Evolutionary conservation across 192 early-diverging fungal species (phyloP).

Genomic region (Dissophora globulifera): DNA sequence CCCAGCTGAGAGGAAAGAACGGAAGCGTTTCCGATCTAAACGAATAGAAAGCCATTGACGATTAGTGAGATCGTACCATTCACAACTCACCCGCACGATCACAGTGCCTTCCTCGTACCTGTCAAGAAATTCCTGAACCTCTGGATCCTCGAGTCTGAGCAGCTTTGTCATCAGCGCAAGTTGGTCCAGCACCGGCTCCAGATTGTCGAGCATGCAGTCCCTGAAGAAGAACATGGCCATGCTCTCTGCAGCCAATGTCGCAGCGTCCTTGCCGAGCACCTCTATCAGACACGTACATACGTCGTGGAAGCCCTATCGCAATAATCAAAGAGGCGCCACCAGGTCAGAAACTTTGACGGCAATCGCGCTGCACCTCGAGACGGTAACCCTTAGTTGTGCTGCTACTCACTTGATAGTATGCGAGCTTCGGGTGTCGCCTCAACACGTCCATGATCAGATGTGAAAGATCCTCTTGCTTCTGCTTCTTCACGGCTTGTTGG

Average conservation of each 20-base stretch:
- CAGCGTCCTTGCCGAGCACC: slow-evolving; percentile 54
- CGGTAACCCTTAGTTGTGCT: too few species aligned
- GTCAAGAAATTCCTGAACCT: slow-evolving; percentile 55
- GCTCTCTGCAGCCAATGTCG: slow-evolving; percentile 52
- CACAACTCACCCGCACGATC: too few species aligned
- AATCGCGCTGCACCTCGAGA: too few species aligned
- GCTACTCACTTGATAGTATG: slow-evolving; percentile 62
- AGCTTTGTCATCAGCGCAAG: slow-evolving; percentile 54
- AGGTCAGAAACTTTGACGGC: too few species aligned
- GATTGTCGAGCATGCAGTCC: slow-evolving; percentile 63
- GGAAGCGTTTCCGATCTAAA: slow-evolving; percentile 58
- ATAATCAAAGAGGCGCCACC: too few species aligned
- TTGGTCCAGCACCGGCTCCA: slow-evolving; percentile 61
- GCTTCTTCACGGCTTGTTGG: slow-evolving; percentile 33
- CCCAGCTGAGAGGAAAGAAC: slow-evolving; percentile 67
- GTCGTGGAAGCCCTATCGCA: slow-evolving; percentile 69
- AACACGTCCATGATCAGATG: slow-evolving; percentile 63
- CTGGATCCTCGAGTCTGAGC: slow-evolving; percentile 55
- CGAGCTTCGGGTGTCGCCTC: slow-evolving; percentile 54
- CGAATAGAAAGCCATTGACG: not conserved
- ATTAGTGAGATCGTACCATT: too few species aligned
- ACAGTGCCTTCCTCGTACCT: slow-evolving; percentile 52
- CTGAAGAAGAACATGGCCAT: slow-evolving; percentile 64
- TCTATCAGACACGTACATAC: slow-evolving; percentile 59
- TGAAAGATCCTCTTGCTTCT: slow-evolving; percentile 59